Evolutionary conservation across 1,284 basidiomycete species (phyloP), one percentile per base, ranked within the genome.

Genomic region (Caloboletus firmus): DNA sequence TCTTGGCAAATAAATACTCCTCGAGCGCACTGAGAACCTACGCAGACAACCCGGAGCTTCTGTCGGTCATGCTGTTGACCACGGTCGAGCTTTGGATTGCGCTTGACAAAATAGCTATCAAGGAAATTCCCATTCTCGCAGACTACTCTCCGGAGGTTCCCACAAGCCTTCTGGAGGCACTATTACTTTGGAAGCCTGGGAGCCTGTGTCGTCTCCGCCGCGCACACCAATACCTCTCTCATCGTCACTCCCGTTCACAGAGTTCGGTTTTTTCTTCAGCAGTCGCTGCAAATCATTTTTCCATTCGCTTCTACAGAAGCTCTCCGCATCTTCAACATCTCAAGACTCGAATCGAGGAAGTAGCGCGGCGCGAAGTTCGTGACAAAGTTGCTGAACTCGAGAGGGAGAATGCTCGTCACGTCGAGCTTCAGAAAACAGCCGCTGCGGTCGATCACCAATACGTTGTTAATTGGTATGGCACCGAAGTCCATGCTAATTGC

Each of bases 91-190:
- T 81, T 13, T 80, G 78, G 79, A 62, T 77, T 1, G 73, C 69
- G 0, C 62, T 82, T 0, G 80, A 82, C 59, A 66, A 62, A 28
- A n/a, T 76, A 1, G 70, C 61, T 7, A 60, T 73, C 9, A 24
- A 22, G 1, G 62, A 68, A 4, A 66, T 66, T 42, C 73, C 74
- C 0, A 60, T 80, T 1, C 63, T 82, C 0, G 41, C 35, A 0
- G 61, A 75, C 4, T 82, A 77, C 50, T 74, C 76, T 4, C 80
- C 79, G 0, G 80, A 80, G 54, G 60, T 83, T 0, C 64, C 73
- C 0, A 30, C 48, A 0, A 36, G 37, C 1, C 59, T 80, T 13
- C 57, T 81, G 17, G 66, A 77, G 13, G 52, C 65, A 0, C 62
- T 82, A 8, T 60, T 82, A 1, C 61, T 82, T 12, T 70, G 68